These are phyloP conservation scores for Acanthamoeba sp. DNA, from an alignment of 208 protist genomes.

Conservation along the genomic window DNA sequence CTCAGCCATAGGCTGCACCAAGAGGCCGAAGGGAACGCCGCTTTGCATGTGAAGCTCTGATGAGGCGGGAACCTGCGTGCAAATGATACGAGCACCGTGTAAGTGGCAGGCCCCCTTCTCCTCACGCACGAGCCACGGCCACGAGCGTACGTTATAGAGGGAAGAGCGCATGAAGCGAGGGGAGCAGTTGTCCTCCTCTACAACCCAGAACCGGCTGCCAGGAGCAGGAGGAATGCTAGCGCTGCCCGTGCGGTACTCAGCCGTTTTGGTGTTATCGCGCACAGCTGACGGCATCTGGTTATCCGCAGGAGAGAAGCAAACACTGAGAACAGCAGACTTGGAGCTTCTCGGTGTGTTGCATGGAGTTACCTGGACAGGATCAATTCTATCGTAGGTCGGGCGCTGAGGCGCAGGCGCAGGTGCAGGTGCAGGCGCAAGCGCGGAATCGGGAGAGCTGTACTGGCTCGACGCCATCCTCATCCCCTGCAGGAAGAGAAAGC, in stretches of 20 bases:
- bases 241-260: background rate
- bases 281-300: conserved; percentile 9
- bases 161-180: conserved; percentile 76
- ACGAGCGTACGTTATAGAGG: conserved; percentile 28
- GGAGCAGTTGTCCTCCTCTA: conserved; percentile 69
- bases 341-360: too few species aligned
- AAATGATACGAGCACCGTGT: too few species aligned
- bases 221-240: conserved; percentile 33
- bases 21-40: conserved; percentile 43
- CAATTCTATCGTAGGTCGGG: background rate
- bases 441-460: too few species aligned
- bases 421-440: background rate
- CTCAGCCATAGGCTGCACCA: conserved; percentile 74
- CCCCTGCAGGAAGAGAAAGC: background rate
- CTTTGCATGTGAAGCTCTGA: conserved; percentile 47
- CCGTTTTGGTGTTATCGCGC: background rate
- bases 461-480: background rate
- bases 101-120: too few species aligned
- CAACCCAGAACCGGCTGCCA: conserved; percentile 9
- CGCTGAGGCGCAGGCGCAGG: background rate
- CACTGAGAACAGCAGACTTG: too few species aligned
- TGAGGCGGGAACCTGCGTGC: background rate
- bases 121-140: too few species aligned
- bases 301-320: too few species aligned
- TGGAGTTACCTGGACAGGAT: background rate